These are phyloP conservation scores for Astragalus glycyphyllos DNA, from an alignment of 306 rosid genomes.

Conservation along the genomic window DNA sequence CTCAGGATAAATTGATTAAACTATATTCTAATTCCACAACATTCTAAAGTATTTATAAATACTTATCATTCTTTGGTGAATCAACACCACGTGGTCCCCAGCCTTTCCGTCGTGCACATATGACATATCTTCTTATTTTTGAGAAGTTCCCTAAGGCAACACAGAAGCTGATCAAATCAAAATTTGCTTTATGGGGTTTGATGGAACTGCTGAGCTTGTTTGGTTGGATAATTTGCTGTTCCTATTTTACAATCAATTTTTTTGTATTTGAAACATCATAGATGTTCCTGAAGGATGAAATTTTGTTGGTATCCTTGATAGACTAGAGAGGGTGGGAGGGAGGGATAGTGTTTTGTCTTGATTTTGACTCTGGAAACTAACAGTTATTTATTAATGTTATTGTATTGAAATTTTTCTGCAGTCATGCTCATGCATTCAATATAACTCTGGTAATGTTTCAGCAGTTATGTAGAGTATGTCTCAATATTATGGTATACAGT, in stretches of 20 bases:
- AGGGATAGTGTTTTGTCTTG: conserved; percentile 36
- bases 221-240: conserved; percentile 40
- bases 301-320: conserved; percentile 38
- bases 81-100: conserved; percentile 45
- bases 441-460: conserved; percentile 34
- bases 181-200: conserved; percentile 29
- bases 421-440: conserved; percentile 17
- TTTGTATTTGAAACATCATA: conserved; percentile 33
- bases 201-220: conserved; percentile 40
- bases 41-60: conserved; percentile 43
- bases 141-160: conserved; percentile 27
- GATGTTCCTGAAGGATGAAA: conserved; percentile 33
- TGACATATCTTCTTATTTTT: conserved; percentile 7
- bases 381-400: conserved; percentile 35
- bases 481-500: neutral
- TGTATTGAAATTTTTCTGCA: conserved; percentile 24
- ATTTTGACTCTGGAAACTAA: conserved; percentile 41
- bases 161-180: conserved; percentile 38
- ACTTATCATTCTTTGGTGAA: conserved; percentile 49
- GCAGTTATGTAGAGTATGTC: conserved; percentile 15
- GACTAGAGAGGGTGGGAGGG: conserved; percentile 31
- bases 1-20: conserved; percentile 50
- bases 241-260: conserved; percentile 16
- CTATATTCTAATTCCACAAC: conserved; percentile 50
- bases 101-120: conserved; percentile 41